Percentiles rank a stretch among this genome's conserved stretches.
Conservation (phyloP, 129 eudicot species). For the Tagetes erecta region DNA sequence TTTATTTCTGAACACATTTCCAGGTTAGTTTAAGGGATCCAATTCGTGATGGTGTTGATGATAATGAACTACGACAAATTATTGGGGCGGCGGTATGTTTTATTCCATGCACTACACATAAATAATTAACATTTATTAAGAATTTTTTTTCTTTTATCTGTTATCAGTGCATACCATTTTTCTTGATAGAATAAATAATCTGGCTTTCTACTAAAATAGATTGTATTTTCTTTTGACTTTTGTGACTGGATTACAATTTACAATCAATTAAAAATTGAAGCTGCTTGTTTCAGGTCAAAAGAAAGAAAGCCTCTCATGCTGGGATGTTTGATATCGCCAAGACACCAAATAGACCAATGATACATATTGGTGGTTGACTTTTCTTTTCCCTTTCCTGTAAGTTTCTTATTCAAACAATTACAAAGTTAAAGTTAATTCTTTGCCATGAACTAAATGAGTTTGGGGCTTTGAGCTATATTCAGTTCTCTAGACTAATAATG, state of each 20-base stretch:
- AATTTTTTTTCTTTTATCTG: background rate
- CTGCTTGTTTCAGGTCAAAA: constrained; percentile 65
- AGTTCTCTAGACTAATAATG: background rate
- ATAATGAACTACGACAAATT: constrained; percentile 66
- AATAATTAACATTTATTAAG: background rate
- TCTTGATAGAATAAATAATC: background rate
- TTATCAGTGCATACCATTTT: background rate
- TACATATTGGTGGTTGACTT: constrained; percentile 92
- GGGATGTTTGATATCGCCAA: constrained; percentile 98
- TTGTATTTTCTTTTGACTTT: background rate
- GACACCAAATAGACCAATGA: constrained; percentile 98
- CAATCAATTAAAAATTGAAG: background rate
- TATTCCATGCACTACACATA: constrained; percentile 14
- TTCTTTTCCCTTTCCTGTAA: constrained; percentile 32
- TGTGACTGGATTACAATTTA: constrained; percentile 4
- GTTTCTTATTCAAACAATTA: constrained; percentile 25
- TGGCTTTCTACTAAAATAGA: background rate
- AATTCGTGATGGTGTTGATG: constrained; percentile 81
- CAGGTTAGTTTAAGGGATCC: constrained; percentile 99
- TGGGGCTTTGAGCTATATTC: background rate
- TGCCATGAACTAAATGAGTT: background rate
- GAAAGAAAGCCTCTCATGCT: constrained; percentile 94
- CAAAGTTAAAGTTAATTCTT: constrained; percentile 5
- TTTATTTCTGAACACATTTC: constrained; percentile 5
- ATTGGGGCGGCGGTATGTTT: constrained; percentile 84